Percentiles rank a stretch among this genome's conserved stretches.
These are phyloP conservation scores for Colletotrichum paranaense DNA, from an alignment of 2,329 filamentous ascomycete genomes.

Conservation along the genomic window DNA sequence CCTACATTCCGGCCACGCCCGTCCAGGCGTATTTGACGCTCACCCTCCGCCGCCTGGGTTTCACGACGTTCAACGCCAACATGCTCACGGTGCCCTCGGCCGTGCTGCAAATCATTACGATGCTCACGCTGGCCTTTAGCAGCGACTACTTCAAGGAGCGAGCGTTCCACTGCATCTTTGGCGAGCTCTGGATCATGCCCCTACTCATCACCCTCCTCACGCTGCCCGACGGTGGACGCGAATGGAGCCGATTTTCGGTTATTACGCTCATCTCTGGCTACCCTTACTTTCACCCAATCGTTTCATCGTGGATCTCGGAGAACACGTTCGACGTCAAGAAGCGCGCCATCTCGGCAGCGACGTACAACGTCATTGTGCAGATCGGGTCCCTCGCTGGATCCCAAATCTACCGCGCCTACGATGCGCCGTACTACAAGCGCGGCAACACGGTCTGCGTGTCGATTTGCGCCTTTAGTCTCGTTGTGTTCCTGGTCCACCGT, in stretches of 20 bases:
- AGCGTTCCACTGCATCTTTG: conserved; percentile 58
- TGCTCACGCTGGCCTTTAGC: conserved; percentile 61
- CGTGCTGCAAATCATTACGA: conserved; percentile 63
- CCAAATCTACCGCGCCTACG: conserved; percentile 63
- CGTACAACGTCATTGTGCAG: conserved; percentile 63
- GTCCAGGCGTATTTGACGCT: conserved; percentile 42
- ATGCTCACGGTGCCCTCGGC: conserved; percentile 49
- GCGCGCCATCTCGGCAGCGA: conserved; percentile 58
- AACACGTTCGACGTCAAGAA: conserved; percentile 63
- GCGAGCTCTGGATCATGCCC: conserved; percentile 66
- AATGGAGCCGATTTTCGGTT: conserved; percentile 64
- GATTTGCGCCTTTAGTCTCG: conserved; percentile 59
- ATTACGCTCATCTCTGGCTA: conserved; percentile 64
- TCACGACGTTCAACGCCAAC: conserved; percentile 62
- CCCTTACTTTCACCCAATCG: conserved; percentile 69
- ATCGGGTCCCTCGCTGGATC: conserved; percentile 54
- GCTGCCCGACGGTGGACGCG: conserved; percentile 52
- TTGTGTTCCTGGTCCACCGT: conserved; percentile 61
- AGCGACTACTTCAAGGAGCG: conserved; percentile 61
- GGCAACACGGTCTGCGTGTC: conserved; percentile 69
- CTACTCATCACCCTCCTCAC: conserved; percentile 60
- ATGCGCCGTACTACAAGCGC: conserved; percentile 66
- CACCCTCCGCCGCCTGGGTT: conserved; percentile 41
- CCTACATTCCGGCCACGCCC: conserved; percentile 44
- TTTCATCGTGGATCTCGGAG: conserved; percentile 61